These are phyloP conservation scores for Sophora flavescens DNA, from an alignment of 306 rosid genomes.

Conservation along the genomic window DNA sequence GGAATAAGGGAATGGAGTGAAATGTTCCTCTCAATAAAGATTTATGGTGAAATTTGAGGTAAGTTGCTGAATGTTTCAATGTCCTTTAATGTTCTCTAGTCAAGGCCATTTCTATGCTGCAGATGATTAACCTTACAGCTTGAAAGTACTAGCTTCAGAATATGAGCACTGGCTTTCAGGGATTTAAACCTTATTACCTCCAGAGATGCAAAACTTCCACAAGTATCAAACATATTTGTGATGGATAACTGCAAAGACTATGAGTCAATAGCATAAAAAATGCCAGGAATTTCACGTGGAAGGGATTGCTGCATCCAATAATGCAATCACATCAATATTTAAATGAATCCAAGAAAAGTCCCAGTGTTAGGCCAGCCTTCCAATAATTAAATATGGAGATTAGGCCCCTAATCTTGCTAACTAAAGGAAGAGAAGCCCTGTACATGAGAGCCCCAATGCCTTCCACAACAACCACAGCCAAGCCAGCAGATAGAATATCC, in stretches of 20 bases:
- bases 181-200: background rate
- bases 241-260: conserved; percentile 13
- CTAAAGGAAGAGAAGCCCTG: conserved; percentile 65
- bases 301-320: conserved; percentile 26
- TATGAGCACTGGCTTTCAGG: conserved; percentile 20
- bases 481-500: conserved; percentile 95
- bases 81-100: background rate
- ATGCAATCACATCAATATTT: conserved; percentile 64
- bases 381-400: conserved; percentile 87
- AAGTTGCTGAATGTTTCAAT: conserved; percentile 22
- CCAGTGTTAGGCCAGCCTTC: conserved; percentile 93
- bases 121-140: conserved; percentile 16
- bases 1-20: conserved; percentile 23
- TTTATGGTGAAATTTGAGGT: conserved; percentile 13
- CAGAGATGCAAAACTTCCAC: conserved; percentile 17
- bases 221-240: conserved; percentile 2
- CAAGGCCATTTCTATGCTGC: conserved; percentile 15
- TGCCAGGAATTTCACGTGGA: conserved; percentile 41
- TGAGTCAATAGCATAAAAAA: conserved; percentile 26
- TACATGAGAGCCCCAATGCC: conserved; percentile 97
- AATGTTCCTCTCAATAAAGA: background rate
- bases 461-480: conserved; percentile 87
- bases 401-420: conserved; percentile 58
- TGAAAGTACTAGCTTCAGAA: conserved; percentile 7
- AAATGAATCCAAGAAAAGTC: conserved; percentile 98